These are phyloP conservation scores for Linum lewisii DNA, from an alignment of 345 rosid genomes.

Conservation along the genomic window DNA sequence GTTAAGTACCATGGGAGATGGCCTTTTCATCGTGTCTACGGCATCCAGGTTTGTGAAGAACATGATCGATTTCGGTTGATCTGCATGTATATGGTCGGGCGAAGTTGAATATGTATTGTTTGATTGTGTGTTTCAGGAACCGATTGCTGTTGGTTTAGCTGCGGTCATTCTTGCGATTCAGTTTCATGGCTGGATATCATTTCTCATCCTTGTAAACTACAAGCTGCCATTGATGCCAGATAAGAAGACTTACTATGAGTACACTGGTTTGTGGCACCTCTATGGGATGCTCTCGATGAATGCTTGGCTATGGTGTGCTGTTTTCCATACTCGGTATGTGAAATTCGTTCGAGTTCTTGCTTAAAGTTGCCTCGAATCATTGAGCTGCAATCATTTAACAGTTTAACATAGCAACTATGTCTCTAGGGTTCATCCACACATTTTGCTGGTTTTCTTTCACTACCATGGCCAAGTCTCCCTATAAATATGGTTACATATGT, in stretches of 20 bases:
- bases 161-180: slow-evolving; percentile 72
- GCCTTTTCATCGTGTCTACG: slow-evolving; percentile 74
- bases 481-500: no score
- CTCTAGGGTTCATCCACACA: background rate
- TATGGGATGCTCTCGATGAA: slow-evolving; percentile 70
- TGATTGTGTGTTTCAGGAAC: slow-evolving; percentile 41
- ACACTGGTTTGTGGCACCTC: slow-evolving; percentile 60
- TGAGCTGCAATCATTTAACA: background rate
- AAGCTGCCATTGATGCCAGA: slow-evolving; percentile 56
- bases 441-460: no score
- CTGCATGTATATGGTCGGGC: background rate
- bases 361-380: background rate
- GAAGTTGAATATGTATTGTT: slow-evolving; percentile 9
- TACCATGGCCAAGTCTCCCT: no score
- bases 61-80: background rate
- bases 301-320: slow-evolving; percentile 81
- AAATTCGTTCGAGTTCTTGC: background rate
- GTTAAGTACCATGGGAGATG: slow-evolving; percentile 85
- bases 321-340: slow-evolving; percentile 70
- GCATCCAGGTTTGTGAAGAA: slow-evolving; percentile 46
- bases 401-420: background rate
- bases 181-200: slow-evolving; percentile 86
- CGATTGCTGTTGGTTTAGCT: slow-evolving; percentile 75
- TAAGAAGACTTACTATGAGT: slow-evolving; percentile 61
- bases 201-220: slow-evolving; percentile 72